Evolutionary conservation across 495 filamentous ascomycete genomes (phyloP).

Genomic region (Talaromyces wortmannii): DNA sequence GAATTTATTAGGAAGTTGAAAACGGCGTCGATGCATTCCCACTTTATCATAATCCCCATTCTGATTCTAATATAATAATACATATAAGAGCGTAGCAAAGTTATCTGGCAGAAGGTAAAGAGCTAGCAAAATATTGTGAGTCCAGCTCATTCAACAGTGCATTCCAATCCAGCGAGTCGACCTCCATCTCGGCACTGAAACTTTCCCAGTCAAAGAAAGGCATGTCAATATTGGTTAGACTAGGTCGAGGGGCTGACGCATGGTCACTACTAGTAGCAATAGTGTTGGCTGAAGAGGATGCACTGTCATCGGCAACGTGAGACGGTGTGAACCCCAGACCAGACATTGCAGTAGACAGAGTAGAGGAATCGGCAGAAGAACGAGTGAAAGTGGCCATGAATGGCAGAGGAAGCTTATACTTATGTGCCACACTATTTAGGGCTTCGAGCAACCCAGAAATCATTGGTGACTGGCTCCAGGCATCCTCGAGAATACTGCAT

Average conservation of each 20-base stretch:
- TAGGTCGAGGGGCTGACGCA: too few species aligned
- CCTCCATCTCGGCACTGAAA: slow-evolving; percentile 13
- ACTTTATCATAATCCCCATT: too few species aligned
- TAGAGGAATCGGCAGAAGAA: neutral
- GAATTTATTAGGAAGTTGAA: too few species aligned
- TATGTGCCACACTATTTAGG: slow-evolving; percentile 21
- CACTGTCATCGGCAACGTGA: neutral
- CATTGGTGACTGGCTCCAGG: slow-evolving; percentile 20
- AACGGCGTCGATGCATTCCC: too few species aligned
- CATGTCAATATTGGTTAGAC: slow-evolving; percentile 5
- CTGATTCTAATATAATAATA: too few species aligned
- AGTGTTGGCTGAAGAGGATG: neutral
- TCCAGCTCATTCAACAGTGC: slow-evolving; percentile 16
- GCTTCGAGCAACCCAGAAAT: slow-evolving; percentile 24
- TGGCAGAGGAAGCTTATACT: slow-evolving; percentile 15
- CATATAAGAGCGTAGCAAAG: too few species aligned
- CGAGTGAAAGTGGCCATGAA: neutral
- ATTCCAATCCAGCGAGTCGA: slow-evolving; percentile 14
- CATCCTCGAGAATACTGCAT: slow-evolving; percentile 25
- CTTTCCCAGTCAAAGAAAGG: slow-evolving; percentile 14
- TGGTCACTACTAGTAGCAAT: too few species aligned
- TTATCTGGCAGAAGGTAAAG: too few species aligned
- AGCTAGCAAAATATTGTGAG: slow-evolving; percentile 2
- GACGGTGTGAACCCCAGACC: too few species aligned
- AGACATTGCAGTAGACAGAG: neutral